Percentiles rank a stretch among this genome's conserved stretches.
These are phyloP conservation scores for Sclerotinia glacialis DNA, from an alignment of 2,329 filamentous ascomycete genomes.

Conservation along the genomic window DNA sequence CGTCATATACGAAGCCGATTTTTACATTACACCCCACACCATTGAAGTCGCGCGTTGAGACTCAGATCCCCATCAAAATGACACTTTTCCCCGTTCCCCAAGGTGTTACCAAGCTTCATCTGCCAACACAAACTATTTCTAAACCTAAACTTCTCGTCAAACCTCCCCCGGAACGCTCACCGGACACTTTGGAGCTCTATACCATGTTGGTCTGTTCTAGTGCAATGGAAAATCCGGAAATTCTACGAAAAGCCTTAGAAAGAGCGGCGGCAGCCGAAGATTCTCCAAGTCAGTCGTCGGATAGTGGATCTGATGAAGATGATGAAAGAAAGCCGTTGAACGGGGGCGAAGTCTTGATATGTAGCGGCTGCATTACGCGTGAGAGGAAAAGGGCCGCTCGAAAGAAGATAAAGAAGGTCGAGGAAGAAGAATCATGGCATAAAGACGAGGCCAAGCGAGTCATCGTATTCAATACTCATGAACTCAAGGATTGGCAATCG, in stretches of 20 bases:
- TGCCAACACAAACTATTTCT: slow-evolving; percentile 87
- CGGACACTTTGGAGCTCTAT: slow-evolving; percentile 75
- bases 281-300: slow-evolving; percentile 21
- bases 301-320: slow-evolving; percentile 41
- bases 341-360: slow-evolving; percentile 92
- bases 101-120: slow-evolving; percentile 75
- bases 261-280: slow-evolving; percentile 42
- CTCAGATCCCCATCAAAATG: slow-evolving; percentile 87
- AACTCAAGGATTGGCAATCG: slow-evolving; percentile 79
- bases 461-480: slow-evolving; percentile 86
- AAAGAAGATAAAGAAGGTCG: slow-evolving; percentile 90
- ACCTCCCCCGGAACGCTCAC: slow-evolving; percentile 59
- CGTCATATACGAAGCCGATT: slow-evolving; percentile 40
- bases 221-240: slow-evolving; percentile 73
- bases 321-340: slow-evolving; percentile 69
- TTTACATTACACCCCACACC: slow-evolving; percentile 66
- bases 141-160: slow-evolving; percentile 89
- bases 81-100: slow-evolving; percentile 71
- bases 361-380: slow-evolving; percentile 82
- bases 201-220: slow-evolving; percentile 88
- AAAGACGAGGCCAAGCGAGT: slow-evolving; percentile 76
- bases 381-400: slow-evolving; percentile 87
- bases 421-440: slow-evolving; percentile 87
- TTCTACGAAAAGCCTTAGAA: slow-evolving; percentile 59
- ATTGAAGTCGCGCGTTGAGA: slow-evolving; percentile 88